Base-by-base conservation (phyloP, 2,329 filamentous ascomycete species). In the Microdochium nivale region DNA sequence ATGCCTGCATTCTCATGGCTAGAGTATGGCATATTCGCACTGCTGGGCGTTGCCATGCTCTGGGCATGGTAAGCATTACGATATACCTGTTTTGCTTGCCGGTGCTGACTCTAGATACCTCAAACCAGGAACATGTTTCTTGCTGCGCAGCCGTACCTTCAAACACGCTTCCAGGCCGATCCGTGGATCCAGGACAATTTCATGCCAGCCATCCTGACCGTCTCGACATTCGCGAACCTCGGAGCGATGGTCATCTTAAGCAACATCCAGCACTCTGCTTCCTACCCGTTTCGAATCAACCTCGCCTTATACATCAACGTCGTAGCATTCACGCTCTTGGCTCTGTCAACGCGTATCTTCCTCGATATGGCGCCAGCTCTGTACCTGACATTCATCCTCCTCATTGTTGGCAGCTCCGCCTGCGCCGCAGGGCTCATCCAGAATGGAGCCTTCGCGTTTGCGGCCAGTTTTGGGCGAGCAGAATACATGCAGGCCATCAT, bases 401-500 rank as follows among this genome's bases (percentile, higher is more conserved):
- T 83, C 55, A 90, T 91, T 78, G 90, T 96, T 3, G 84, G 87
- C 55, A 72, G 75, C n/a, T 82, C 90, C 0, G 88, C 90, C 57
- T 76, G 87, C 63, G 90, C 89, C 0, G 87, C 90, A 0, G 91
- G 88, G 0, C 75, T 96, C 49, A 87, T 91, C 58, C 94, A 97
- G 70, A 97, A 97, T 67, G 94, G 94, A 19, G 83, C 94, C 11
- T 96, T 96, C 66, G 90, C 94, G 2, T 97, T 91, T 65, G 90
- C 90, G 2, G 83, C 88, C 3, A 86, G 88, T 50, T 97, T 96
- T 62, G 89, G 86, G 33, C 77, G 88, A 49, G 81, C 86, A 21
- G 88, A 94, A 67, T 99, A 97, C 67, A 96, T 90, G 51, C 92
- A 97, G 69, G 92, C 87, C 24, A 90, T 97, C 67, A 97, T 99